Percentiles rank a stretch among this genome's conserved stretches.
phyloP scores from a whole-genome alignment of 2,329 filamentous ascomycete species.

The Ceratocystis cubensis region DNA sequence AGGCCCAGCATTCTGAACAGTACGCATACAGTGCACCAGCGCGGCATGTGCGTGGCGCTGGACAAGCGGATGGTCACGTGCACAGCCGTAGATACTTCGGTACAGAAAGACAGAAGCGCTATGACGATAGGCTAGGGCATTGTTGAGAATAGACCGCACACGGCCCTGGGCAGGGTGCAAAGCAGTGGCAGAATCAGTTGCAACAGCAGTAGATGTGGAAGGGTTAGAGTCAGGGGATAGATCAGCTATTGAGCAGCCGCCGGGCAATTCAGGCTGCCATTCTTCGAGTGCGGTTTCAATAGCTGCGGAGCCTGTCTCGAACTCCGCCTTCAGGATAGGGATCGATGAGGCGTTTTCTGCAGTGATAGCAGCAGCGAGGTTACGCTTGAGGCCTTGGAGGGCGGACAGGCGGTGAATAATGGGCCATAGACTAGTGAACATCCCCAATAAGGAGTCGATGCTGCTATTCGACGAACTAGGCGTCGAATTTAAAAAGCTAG shows the following conservation, averaged over 20 bases:
- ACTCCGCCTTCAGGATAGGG: constrained; percentile 38
- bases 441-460: constrained; percentile 47
- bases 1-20: constrained; percentile 43
- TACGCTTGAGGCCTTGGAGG: constrained; percentile 40
- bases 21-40: constrained; percentile 42
- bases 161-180: constrained; percentile 28
- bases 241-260: constrained; percentile 27
- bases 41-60: constrained; percentile 41
- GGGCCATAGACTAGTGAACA: constrained; percentile 51
- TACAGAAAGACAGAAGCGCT: constrained; percentile 47
- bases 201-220: neutral
- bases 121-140: constrained; percentile 48
- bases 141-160: constrained; percentile 45
- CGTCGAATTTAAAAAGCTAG: constrained; percentile 33
- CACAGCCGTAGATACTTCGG: constrained; percentile 39
- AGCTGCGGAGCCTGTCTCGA: constrained; percentile 39
- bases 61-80: constrained; percentile 37
- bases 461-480: constrained; percentile 35
- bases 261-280: constrained; percentile 43
- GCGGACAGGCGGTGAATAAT: constrained; percentile 49
- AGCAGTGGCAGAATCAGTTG: constrained; percentile 13
- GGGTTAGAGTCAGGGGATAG: constrained; percentile 14
- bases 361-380: constrained; percentile 36
- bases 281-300: constrained; percentile 43
- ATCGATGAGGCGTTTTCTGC: constrained; percentile 34